Evolutionary conservation across 2,329 filamentous ascomycete species (phyloP).

Genomic region (Cladosporium austrohemisphaericum): DNA sequence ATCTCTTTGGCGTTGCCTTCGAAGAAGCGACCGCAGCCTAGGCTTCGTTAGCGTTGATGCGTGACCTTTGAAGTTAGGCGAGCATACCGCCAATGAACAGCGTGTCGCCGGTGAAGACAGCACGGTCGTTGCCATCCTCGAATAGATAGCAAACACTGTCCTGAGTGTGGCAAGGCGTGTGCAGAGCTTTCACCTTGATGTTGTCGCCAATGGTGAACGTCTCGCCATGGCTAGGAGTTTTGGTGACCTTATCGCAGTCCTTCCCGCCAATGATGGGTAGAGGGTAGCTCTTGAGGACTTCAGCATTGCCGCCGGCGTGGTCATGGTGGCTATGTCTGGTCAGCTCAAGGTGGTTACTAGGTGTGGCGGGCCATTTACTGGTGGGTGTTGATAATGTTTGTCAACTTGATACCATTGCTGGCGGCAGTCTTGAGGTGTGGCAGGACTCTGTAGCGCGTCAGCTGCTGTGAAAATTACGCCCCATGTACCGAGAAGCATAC

Average conservation of each 20-base stretch:
- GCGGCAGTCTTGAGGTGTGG: conserved; percentile 70
- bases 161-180: conserved; percentile 96
- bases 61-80: not conserved
- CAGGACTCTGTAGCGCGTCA: conserved; percentile 47
- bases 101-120: conserved; percentile 93
- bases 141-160: conserved; percentile 96
- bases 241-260: conserved; percentile 75
- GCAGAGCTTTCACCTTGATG: conserved; percentile 79
- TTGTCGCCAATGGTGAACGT: conserved; percentile 75
- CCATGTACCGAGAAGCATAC: conserved; percentile 49
- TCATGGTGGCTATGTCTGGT: conserved; percentile 72
- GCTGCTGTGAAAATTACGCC: too few species aligned
- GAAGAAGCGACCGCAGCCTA: conserved; percentile 92
- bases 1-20: conserved; percentile 87
- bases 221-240: conserved; percentile 70
- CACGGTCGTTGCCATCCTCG: conserved; percentile 72
- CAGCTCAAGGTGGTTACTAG: not conserved
- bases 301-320: conserved; percentile 85
- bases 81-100: conserved; percentile 80
- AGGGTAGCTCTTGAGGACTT: conserved; percentile 62
- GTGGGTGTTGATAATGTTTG: conserved; percentile 91
- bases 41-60: not conserved
- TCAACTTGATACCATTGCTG: conserved; percentile 71
- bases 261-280: conserved; percentile 83
- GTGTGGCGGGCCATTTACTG: conserved; percentile 60